phyloP scores from a whole-genome alignment of 106 monocot genomes.

The Dioscorea zingiberensis region DNA sequence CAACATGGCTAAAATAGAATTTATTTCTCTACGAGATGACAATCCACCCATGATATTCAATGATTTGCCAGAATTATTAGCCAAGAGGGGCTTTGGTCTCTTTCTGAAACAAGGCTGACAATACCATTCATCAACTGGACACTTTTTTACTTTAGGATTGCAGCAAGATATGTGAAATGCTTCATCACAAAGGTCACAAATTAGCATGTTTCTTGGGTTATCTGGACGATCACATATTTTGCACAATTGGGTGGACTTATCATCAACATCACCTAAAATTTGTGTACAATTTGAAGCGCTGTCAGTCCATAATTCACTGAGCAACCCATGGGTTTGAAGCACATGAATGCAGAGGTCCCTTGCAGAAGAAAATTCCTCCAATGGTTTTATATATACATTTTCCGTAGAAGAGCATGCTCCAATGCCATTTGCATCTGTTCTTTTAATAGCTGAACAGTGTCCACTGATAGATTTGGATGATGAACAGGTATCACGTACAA shows the following conservation, averaged over 20 bases:
- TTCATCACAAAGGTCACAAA: constrained; percentile 84
- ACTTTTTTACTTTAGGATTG: constrained; percentile 35
- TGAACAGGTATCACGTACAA: constrained; percentile 13
- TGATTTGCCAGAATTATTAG: constrained; percentile 15
- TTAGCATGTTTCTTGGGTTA: constrained; percentile 50
- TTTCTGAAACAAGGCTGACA: constrained; percentile 62
- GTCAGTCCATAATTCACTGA: neutral
- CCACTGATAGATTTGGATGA: constrained; percentile 14
- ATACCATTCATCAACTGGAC: constrained; percentile 61
- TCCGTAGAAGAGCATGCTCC: constrained; percentile 23
- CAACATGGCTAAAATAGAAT: constrained; percentile 61
- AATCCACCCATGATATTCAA: constrained; percentile 8
- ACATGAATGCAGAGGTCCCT: constrained; percentile 26
- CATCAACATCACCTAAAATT: constrained; percentile 1
- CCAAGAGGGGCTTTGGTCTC: constrained; percentile 31
- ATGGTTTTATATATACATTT: neutral
- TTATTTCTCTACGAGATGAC: constrained; percentile 14
- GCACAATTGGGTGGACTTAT: constrained; percentile 26
- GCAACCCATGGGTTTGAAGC: constrained; percentile 16
- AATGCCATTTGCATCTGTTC: constrained; percentile 8
- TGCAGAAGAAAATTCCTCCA: neutral
- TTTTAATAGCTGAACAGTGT: constrained; percentile 14
- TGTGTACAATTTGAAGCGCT: constrained; percentile 1
- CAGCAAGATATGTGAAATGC: constrained; percentile 78
- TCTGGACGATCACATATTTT: constrained; percentile 28